phyloP scores from a whole-genome alignment of 2,329 filamentous ascomycete species.

The Anthostomella pinea region DNA sequence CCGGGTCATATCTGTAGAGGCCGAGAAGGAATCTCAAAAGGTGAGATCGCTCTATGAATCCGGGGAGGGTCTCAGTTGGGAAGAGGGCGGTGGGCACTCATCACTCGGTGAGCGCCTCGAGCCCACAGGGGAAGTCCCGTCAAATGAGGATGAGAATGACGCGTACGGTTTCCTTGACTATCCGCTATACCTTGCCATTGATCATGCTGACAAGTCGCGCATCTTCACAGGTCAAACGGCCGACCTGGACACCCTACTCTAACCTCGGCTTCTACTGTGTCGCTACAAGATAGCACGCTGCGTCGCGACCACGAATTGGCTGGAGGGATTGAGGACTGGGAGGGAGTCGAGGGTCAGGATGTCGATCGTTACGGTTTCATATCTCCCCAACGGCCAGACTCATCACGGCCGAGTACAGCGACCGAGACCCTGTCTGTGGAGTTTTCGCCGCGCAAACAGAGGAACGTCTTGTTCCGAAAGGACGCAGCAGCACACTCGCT shows the following conservation, averaged over 20 bases:
- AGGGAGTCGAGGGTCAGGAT: constrained; percentile 58
- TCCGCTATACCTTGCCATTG: constrained; percentile 23
- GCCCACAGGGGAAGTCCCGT: constrained; percentile 49
- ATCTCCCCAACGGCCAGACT: constrained; percentile 41
- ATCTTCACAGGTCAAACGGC: constrained; percentile 26
- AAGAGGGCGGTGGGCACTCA: constrained; percentile 48
- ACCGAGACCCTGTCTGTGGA: constrained; percentile 41
- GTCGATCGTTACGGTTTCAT: constrained; percentile 71
- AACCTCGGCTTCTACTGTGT: constrained; percentile 33
- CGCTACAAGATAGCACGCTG: constrained; percentile 38
- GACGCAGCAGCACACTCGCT: constrained; percentile 36
- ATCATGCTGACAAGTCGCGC: constrained; percentile 29
- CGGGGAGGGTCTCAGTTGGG: constrained; percentile 51
- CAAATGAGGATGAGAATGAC: constrained; percentile 52
- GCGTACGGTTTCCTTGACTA: constrained; percentile 55
- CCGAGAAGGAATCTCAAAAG: constrained; percentile 64
- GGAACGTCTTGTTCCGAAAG: constrained; percentile 44
- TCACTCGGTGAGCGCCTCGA: constrained; percentile 46
- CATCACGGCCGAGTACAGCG: constrained; percentile 39
- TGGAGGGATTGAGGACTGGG: constrained; percentile 65
- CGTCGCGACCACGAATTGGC: constrained; percentile 47
- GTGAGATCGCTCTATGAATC: constrained; percentile 64
- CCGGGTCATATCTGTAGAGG: constrained; percentile 51
- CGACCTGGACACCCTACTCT: constrained; percentile 30
- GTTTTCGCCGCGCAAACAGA: constrained; percentile 42